Evolutionary conservation across 306 rosid species (phyloP), one percentile per base, ranked within the genome.

Genomic region (Trifolium repens): DNA sequence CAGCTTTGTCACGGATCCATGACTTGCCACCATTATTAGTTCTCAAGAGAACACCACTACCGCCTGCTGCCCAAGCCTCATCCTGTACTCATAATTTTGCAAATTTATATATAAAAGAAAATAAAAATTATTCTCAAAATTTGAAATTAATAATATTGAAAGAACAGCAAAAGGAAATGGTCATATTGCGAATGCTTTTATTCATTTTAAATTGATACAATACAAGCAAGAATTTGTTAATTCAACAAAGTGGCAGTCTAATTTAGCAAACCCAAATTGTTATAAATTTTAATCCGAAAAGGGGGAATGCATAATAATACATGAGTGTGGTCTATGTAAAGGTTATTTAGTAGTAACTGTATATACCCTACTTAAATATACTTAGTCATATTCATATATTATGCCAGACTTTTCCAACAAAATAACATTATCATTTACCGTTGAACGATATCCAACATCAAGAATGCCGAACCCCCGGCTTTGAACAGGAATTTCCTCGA

Each of bases 31-130:
- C 96, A 71, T 94, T 91, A 75, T 85, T 90, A 57, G 98, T 88
- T 83, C 89, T 89, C 84, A 94, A 79, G 57, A 94, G 87, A 74
- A 94, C 40, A 61, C 98, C 98, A 80, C 98, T 94, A 80, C 98
- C 98, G 32, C 98, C 98, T 16, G 98, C 98, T 58, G 97, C 98
- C 98, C 98, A 94, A 65, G 98, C 98, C 88, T 94, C 98, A 0
- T 89, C 97, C 98, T 90, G 88, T 63, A 85, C 57, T 39, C 66
- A 66, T 17, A 54, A 78, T 43, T 43, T 65, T 61, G 22, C 71
- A 78, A 59, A 47, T 42, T 61, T 69, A 58, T 39, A 78, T 39
- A 76, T 30, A 42, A 13, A 10, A 14, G 47, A 73, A 73, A 57
- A 60, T 43, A 32, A 27, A 24, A 26, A 26, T 59, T 50, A 19